Percentiles rank a stretch among this genome's conserved stretches.
These are phyloP conservation scores for Trebouxiophyceae sp. DNA, from an alignment of 163 green algal species.

Conservation along the genomic window DNA sequence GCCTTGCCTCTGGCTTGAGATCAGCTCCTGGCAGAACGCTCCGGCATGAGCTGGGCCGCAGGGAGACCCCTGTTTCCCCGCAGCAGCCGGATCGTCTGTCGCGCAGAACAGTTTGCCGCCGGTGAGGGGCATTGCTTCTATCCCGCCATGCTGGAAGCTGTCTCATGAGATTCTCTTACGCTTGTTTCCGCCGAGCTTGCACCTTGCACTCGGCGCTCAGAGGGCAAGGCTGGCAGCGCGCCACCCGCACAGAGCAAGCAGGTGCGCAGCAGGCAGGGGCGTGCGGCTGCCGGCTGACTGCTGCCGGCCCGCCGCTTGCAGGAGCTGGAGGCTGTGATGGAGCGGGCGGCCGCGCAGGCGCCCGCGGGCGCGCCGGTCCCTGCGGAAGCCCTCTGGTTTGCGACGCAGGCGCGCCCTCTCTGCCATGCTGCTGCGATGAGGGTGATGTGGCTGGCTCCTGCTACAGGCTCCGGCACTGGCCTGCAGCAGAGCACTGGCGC, in stretches of 20 bases:
- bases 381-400: constrained; percentile 70
- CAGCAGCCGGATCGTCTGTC: no score
- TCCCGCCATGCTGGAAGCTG: no score
- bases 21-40: not conserved
- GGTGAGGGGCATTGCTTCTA: no score
- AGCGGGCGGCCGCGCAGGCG: constrained; percentile 44
- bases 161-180: no score
- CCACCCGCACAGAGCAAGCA: not conserved
- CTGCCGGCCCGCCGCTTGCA: no score
- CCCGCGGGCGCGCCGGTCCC: constrained; percentile 17
- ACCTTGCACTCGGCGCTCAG: no score
- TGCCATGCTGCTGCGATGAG: not conserved
- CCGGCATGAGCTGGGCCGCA: not conserved
- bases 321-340: constrained; percentile 47
- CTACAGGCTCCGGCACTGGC: not conserved
- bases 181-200: no score
- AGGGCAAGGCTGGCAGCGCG: not conserved
- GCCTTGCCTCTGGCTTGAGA: not conserved
- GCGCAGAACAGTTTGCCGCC: no score
- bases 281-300: no score
- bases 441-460: not conserved
- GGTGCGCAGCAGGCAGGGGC: no score
- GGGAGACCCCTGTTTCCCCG: no score
- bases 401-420: constrained; percentile 18
- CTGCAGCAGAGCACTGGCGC: not conserved